Conservation (phyloP, 495 filamentous ascomycete genomes). For the Immersiella caudata region DNA sequence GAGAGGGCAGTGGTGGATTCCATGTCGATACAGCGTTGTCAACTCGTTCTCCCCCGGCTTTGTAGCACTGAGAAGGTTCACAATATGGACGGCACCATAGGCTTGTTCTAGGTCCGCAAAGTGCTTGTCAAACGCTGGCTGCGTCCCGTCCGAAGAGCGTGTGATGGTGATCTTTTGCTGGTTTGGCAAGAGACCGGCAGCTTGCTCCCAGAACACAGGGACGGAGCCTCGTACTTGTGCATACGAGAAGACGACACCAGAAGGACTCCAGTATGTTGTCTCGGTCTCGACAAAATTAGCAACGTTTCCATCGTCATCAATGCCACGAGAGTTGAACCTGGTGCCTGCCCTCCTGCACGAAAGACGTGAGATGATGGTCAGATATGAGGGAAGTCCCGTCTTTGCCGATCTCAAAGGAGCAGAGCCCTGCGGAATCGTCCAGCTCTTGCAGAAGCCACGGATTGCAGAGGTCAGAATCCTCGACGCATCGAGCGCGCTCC, state of each 20-base stretch:
- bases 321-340: conserved; percentile 92
- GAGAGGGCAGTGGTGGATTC: conserved; percentile 70
- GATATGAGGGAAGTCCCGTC: conserved; percentile 74
- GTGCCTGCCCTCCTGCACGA: conserved; percentile 93
- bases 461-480: conserved; percentile 92
- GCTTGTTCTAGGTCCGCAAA: conserved; percentile 78
- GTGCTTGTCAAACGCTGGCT: conserved; percentile 94
- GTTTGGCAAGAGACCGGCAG: conserved; percentile 80
- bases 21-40: conserved; percentile 73
- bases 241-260: conserved; percentile 85
- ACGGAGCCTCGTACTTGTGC: conserved; percentile 90
- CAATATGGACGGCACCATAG: conserved; percentile 87
- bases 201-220: conserved; percentile 96
- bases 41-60: conserved; percentile 84
- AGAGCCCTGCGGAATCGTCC: conserved; percentile 69
- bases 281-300: conserved; percentile 81
- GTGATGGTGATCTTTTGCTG: conserved; percentile 96
- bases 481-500: conserved; percentile 74
- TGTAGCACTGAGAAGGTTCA: conserved; percentile 87
- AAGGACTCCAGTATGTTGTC: conserved; percentile 72
- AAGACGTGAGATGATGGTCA: conserved; percentile 89
- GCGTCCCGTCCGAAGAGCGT: conserved; percentile 84
- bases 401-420: conserved; percentile 59
- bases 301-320: conserved; percentile 96
- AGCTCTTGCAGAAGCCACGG: conserved; percentile 82